Conservation (phyloP, 208 protist species). For the Novymonas esmeraldas region DNA sequence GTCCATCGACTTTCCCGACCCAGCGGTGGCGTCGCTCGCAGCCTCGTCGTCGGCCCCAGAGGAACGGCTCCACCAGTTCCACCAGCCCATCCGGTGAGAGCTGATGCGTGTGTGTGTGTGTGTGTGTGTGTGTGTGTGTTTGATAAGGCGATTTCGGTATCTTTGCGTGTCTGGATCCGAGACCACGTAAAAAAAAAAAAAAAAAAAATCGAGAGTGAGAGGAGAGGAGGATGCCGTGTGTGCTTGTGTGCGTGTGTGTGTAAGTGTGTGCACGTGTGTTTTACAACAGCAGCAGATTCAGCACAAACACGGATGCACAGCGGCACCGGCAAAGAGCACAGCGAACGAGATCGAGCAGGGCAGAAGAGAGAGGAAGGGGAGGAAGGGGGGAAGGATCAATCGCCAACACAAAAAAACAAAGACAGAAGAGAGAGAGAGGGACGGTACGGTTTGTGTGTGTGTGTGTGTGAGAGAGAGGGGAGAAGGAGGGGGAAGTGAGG, state of each 20-base stretch:
- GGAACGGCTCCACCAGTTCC: slow-evolving; percentile 14
- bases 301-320: too few relatives aligned
- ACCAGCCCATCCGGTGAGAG: slow-evolving; percentile 19
- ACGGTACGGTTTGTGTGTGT: background rate
- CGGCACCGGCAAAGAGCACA: too few relatives aligned
- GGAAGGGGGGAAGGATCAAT: too few relatives aligned
- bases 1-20: background rate
- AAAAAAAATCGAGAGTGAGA: slow-evolving; percentile 9
- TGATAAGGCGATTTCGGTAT: too few relatives aligned
- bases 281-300: too few relatives aligned
- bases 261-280: too few relatives aligned
- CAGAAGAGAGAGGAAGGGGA: too few relatives aligned
- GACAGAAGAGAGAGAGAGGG: slow-evolving; percentile 7
- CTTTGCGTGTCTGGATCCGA: background rate
- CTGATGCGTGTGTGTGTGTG: background rate
- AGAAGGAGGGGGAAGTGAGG: too few relatives aligned
- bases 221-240: too few relatives aligned
- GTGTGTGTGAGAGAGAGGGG: background rate
- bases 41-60: background rate
- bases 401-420: slow-evolving; percentile 4
- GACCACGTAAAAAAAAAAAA: slow-evolving; percentile 1
- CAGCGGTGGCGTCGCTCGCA: background rate
- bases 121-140: background rate
- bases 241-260: background rate
- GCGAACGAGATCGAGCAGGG: too few relatives aligned